Conservation (phyloP, 2,329 filamentous ascomycete genomes). For the Ilyonectria destructans region DNA sequence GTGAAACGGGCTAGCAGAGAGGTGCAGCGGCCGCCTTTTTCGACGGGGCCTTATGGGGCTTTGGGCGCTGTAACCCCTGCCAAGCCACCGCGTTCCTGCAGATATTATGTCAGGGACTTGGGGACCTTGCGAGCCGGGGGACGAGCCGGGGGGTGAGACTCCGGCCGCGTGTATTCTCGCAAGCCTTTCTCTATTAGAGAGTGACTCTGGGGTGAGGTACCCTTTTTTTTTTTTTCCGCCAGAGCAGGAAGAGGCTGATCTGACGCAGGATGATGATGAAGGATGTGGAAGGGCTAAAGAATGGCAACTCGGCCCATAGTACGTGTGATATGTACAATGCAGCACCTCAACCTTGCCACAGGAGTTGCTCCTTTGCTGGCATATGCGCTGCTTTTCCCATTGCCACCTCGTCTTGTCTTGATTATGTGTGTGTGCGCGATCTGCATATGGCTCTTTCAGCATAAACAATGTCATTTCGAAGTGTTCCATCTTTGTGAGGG, state of each 20-base stretch:
- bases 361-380: neutral
- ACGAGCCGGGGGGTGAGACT: slow-evolving; percentile 1
- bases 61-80: slow-evolving; percentile 17
- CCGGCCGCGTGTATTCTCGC: slow-evolving; percentile 3
- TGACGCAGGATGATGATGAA: slow-evolving; percentile 6
- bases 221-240: neutral
- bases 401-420: slow-evolving; percentile 7
- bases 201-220: slow-evolving; percentile 8
- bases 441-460: slow-evolving; percentile 11
- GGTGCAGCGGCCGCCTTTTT: slow-evolving; percentile 8
- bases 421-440: neutral
- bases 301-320: slow-evolving; percentile 7
- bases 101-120: slow-evolving; percentile 13
- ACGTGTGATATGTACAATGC: neutral
- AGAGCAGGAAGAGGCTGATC: slow-evolving; percentile 1
- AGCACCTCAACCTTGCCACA: neutral
- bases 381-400: slow-evolving; percentile 10
- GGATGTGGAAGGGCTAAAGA: neutral
- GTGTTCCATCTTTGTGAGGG: slow-evolving; percentile 27
- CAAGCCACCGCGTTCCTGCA: slow-evolving; percentile 32
- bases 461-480: slow-evolving; percentile 7
- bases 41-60: neutral
- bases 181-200: neutral
- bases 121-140: slow-evolving; percentile 3
- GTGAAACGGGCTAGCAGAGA: slow-evolving; percentile 32